Conservation (phyloP, 2,329 filamentous ascomycete genomes). For the Verticillium nonalfalfae region DNA sequence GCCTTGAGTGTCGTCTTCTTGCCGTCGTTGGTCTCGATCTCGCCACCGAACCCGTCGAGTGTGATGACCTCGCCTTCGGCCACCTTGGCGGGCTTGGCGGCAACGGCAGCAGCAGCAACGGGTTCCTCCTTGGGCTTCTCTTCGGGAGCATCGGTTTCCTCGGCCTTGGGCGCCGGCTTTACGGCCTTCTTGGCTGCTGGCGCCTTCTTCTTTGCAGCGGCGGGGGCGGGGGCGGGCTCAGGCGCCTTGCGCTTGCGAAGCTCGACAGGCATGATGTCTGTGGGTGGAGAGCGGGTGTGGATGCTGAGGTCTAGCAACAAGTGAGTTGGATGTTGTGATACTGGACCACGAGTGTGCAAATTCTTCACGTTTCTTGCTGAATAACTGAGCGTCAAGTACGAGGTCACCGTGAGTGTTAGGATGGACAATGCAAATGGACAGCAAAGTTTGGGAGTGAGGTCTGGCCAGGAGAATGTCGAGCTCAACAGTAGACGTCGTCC, state of each 20-base stretch:
- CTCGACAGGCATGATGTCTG: slow-evolving; percentile 44
- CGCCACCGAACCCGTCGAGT: slow-evolving; percentile 57
- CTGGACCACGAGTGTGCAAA: neutral
- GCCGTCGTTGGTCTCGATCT: slow-evolving; percentile 82
- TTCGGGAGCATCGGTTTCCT: slow-evolving; percentile 15
- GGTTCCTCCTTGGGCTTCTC: slow-evolving; percentile 11
- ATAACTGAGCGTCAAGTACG: neutral
- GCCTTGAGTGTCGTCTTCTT: slow-evolving; percentile 71
- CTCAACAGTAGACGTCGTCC: neutral
- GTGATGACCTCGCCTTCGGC: slow-evolving; percentile 49
- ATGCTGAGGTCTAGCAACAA: neutral
- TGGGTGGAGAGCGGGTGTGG: neutral
- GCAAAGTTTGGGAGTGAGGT: neutral
- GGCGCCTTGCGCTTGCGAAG: slow-evolving; percentile 57
- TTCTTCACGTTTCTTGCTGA: neutral
- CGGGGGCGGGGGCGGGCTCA: slow-evolving; percentile 32
- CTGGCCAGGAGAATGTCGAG: neutral
- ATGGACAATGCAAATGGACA: neutral
- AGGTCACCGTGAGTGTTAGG: neutral
- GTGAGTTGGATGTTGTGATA: neutral
- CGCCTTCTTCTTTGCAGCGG: slow-evolving; percentile 27
- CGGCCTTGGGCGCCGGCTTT: slow-evolving; percentile 20
- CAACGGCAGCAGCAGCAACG: slow-evolving; percentile 18
- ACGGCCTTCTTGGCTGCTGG: slow-evolving; percentile 17
- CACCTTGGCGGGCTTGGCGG: slow-evolving; percentile 31